Evolutionary conservation across 108 stramenopile genomes (phyloP), one percentile per base, ranked within the genome.

Genomic region (Stephanodiscus minutulus): DNA sequence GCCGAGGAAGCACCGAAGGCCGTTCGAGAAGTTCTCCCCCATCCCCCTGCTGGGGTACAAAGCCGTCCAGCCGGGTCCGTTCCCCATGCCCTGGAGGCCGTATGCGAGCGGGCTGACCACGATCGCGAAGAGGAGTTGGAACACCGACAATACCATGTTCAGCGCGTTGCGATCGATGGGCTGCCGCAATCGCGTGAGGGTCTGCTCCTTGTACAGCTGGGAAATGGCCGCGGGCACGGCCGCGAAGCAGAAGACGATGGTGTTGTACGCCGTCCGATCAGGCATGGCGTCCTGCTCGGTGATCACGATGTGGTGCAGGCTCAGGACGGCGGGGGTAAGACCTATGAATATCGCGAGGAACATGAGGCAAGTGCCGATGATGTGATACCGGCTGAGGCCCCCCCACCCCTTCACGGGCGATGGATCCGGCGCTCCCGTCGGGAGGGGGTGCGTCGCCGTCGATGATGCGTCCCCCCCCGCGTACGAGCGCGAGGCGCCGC

Each of bases 171-270:
- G 66, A 60, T 90, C 83, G 35, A 94, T 90, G 2, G 93, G 93
- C 70, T 92, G 91, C 37, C 86, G 85, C 70, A 89, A 76, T 55
- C 81, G 77, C 24, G 85, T 78, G 48, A 94, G 79, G 11, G 85
- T 73, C 18, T 88, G 85, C 53, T 94, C 93, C 62, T 94, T 94
- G 84, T 92, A 92, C 21, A 92, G 73, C 66, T 91, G 91, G 44
- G 90, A 89, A 35, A 87, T 82, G 18, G 89, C 89, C 18, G 87
- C 87, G 12, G 90, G 89, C 31, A 94, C 76, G 53, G 85, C 83
- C 33, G 76, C 80, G 1, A 83, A 57, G 28, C 87, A 81, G 67
- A 86, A 91, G n/a, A 90, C 67, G 20, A 91, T 73, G 20, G 92
- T 90, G 67, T 91, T 90, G 72, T 76, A 89, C 11, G 90, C 89